phyloP scores from a whole-genome alignment of 805 yeast genomes.

The Wickerhamiella australiensis region DNA sequence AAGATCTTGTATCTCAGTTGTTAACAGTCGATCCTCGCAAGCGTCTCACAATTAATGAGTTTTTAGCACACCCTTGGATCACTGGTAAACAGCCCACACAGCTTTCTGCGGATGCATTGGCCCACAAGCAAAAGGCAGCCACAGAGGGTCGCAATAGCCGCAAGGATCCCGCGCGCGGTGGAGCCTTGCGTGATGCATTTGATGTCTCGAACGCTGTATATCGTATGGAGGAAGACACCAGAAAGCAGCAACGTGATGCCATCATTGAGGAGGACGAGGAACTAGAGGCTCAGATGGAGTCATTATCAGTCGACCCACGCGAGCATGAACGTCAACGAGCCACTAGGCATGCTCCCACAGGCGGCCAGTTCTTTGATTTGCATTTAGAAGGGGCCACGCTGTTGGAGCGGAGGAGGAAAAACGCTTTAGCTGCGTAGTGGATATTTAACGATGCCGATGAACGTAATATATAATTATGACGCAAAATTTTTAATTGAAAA shows the following conservation, averaged over 20 bases:
- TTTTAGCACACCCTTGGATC: conserved; percentile 70
- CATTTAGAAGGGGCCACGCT: conserved; percentile 54
- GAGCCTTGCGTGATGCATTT: conserved; percentile 73
- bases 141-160: conserved; percentile 17
- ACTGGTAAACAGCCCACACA: conserved; percentile 27
- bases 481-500: background rate
- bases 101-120: conserved; percentile 10
- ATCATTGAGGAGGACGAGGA: conserved; percentile 30
- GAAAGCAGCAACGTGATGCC: conserved; percentile 4
- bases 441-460: conserved; percentile 3
- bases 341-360: conserved; percentile 10
- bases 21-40: conserved; percentile 58
- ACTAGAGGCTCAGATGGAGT: conserved; percentile 19
- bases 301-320: conserved; percentile 12
- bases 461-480: background rate
- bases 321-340: conserved; percentile 12
- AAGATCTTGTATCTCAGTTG: conserved; percentile 52
- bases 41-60: conserved; percentile 60
- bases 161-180: conserved; percentile 52
- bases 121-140: conserved; percentile 8
- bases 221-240: conserved; percentile 55
- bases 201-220: conserved; percentile 80
- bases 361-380: conserved; percentile 37
- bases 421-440: conserved; percentile 9
- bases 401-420: conserved; percentile 29